Base-by-base conservation (phyloP, 108 stramenopile genomes). In the Skeletonema costatum region DNA sequence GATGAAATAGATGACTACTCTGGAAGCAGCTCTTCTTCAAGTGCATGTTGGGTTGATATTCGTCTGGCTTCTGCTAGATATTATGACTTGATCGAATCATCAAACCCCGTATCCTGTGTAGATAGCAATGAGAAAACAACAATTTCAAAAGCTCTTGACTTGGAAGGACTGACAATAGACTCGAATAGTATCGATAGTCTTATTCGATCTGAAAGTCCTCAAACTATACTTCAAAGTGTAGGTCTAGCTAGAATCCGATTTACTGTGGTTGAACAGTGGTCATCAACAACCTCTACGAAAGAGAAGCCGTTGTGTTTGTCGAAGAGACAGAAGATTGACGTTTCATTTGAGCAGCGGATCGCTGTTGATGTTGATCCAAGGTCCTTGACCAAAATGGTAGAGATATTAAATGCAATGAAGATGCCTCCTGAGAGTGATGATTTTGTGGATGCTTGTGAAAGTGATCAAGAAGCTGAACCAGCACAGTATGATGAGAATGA, bases 1-100 rank as follows among this genome's bases (percentile, higher is more conserved):
- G 39, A 32, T 19, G 46, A 32, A 58, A 32, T 60, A 38, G 32
- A 17, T 10, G 11, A 64, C 48, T 51, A 64, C 17, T 17, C 48
- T 11, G 63, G 46, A 14, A 11, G n/a, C 11, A 41, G 2, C 16
- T 4, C 38, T 36, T 64, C 63, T 64, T 64, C 36, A 67, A 44
- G 14, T 51, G 41, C 14, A 14, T 35, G 71, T 64, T 81, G 80
- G 84, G 60, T 93, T 2, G 70, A 66, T 8, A 13, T 90, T 25
- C 66, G 48, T 25, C 50, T 93, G 16, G 80, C 82, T 4, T 87
- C 80, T 13, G 70, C 81, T 60, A 60, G 73, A n/a, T 89, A 88
- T 73, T 85, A 85, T 38, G 89, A 90, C 60, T 73, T 64, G 66
- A 63, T 87, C 12, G 86, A 87, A 32, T 58, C 61, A 5, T 16